Conservation (phyloP, 2,329 filamentous ascomycete genomes). For the Aspergillus sp. region DNA sequence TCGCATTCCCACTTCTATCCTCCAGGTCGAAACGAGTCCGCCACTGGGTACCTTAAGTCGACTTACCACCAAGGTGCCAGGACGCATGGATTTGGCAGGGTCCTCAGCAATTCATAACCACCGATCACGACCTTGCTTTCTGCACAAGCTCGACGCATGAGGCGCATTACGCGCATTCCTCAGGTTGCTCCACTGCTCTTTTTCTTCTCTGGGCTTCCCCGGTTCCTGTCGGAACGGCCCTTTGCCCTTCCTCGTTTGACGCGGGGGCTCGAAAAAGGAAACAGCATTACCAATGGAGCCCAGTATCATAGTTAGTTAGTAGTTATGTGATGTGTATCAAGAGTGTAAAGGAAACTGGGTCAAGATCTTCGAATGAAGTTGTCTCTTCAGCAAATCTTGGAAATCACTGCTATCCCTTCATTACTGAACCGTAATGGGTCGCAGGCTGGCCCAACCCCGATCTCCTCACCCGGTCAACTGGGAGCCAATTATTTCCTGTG, state of each 20-base stretch:
- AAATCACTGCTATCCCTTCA: conserved; percentile 17
- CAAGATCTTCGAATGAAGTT: background rate
- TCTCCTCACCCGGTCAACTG: conserved; percentile 10
- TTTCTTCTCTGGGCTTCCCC: background rate
- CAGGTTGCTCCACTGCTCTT: background rate
- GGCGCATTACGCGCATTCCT: background rate
- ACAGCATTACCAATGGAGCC: background rate
- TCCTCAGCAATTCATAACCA: background rate
- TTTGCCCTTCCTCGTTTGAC: background rate
- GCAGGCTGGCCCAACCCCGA: conserved; percentile 9
- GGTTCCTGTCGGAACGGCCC: conserved; percentile 1
- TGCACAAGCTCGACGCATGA: background rate
- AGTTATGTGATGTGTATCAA: no score
- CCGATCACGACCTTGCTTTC: background rate
- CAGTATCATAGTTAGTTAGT: no score
- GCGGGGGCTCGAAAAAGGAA: background rate
- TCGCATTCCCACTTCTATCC: background rate
- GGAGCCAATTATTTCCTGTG: conserved; percentile 17
- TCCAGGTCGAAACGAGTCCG: background rate
- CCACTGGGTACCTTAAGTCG: background rate
- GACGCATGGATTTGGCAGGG: background rate
- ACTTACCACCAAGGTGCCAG: background rate
- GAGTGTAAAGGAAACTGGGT: background rate
- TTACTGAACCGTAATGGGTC: conserved; percentile 20
- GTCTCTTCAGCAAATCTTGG: background rate